A percentile compares a stretch with the other conserved stretches of the same genome.
These are phyloP conservation scores for Beauveria varroae DNA, from an alignment of 2,329 filamentous ascomycete genomes.

Conservation along the genomic window DNA sequence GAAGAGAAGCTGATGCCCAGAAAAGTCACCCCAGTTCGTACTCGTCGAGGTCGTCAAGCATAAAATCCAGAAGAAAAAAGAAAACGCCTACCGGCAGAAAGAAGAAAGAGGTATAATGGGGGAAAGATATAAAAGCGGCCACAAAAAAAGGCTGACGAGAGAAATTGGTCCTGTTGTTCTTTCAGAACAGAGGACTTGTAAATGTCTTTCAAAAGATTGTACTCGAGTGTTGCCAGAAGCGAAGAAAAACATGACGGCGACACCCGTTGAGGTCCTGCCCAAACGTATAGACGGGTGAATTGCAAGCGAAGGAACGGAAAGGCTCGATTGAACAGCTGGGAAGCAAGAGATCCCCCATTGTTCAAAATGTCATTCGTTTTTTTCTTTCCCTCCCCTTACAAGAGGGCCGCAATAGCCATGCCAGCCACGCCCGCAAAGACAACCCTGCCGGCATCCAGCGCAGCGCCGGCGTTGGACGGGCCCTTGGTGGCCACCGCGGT, in stretches of 20 bases:
- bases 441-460: constrained; percentile 36
- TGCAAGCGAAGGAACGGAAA: background rate
- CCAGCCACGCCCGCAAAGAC: constrained; percentile 43
- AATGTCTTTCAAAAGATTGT: background rate
- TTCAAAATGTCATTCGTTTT: background rate
- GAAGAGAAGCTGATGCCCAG: background rate
- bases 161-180: background rate
- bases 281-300: background rate
- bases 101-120: constrained; percentile 1
- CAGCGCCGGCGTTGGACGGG: constrained; percentile 34
- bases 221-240: background rate
- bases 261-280: constrained; percentile 1
- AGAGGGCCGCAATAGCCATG: constrained; percentile 36
- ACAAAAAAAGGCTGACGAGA: background rate
- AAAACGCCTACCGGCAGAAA: constrained; percentile 8
- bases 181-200: background rate
- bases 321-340: no score
- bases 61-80: constrained; percentile 9
- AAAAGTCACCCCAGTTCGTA: constrained; percentile 5
- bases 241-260: background rate
- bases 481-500: constrained; percentile 23
- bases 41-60: constrained; percentile 13
- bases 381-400: background rate
- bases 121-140: background rate
- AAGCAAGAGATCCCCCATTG: background rate